These are phyloP conservation scores for Cutaneotrichosporon daszewskae DNA, from an alignment of 1,284 basidiomycete genomes.

Conservation along the genomic window DNA sequence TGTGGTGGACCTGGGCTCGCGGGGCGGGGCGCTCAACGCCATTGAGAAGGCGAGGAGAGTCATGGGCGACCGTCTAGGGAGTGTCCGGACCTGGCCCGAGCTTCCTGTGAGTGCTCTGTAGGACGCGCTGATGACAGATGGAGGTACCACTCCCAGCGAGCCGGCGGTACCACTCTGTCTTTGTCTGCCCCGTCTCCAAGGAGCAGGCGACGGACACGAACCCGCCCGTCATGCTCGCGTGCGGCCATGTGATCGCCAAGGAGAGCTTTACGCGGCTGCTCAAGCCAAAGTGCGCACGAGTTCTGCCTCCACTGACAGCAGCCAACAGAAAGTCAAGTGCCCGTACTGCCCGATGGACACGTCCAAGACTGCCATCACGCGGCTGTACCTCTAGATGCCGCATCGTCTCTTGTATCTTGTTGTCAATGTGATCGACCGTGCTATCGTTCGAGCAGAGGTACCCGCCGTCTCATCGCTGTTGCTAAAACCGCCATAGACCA, in stretches of 20 bases:
- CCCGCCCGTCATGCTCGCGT: slow-evolving; percentile 95
- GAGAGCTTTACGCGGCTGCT: slow-evolving; percentile 80
- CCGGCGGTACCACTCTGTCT: slow-evolving; percentile 91
- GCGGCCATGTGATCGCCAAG: slow-evolving; percentile 88
- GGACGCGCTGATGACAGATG: slow-evolving; percentile 56
- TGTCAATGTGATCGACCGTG: slow-evolving; percentile 1
- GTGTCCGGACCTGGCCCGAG: slow-evolving; percentile 85
- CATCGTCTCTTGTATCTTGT: neutral
- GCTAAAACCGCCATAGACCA: neutral
- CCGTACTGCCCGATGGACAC: slow-evolving; percentile 48
- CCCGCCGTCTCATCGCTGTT: neutral
- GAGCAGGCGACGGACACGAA: slow-evolving; percentile 90
- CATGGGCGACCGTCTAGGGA: slow-evolving; percentile 77
- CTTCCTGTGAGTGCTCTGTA: slow-evolving; percentile 67
- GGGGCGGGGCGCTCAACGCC: slow-evolving; percentile 72
- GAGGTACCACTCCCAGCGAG: slow-evolving; percentile 83
- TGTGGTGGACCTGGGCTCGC: slow-evolving; percentile 79
- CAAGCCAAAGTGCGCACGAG: slow-evolving; percentile 70
- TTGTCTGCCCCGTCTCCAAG: slow-evolving; percentile 96
- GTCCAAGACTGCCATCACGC: slow-evolving; percentile 29
- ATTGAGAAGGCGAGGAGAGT: slow-evolving; percentile 90
- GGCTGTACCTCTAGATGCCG: slow-evolving; percentile 39
- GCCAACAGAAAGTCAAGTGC: slow-evolving; percentile 44
- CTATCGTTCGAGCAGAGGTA: neutral
- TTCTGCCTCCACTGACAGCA: slow-evolving; percentile 10